A percentile compares a stretch with the other conserved stretches of the same genome.
phyloP scores from a whole-genome alignment of 169 alveolate genomes.

The Cryptosporidium ubiquitum region DNA sequence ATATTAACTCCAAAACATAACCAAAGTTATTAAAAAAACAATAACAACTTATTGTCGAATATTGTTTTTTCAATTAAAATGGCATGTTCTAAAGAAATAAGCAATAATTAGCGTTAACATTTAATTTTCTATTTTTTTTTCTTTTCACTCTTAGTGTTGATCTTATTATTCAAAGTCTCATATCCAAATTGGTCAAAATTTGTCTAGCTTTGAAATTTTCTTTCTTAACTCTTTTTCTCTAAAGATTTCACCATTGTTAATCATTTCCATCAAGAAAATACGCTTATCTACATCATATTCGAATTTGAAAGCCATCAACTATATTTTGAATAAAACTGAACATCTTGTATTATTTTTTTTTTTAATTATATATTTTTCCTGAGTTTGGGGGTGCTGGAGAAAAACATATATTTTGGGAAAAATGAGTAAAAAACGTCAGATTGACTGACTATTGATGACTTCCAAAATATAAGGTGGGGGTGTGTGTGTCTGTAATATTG shows the following conservation, averaged over 20 bases:
- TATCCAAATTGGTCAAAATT: background rate
- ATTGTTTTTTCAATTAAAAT: background rate
- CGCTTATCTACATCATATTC: background rate
- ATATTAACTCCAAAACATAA: background rate
- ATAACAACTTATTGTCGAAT: background rate
- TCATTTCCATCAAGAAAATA: background rate
- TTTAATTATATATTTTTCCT: background rate
- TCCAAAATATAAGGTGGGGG: background rate
- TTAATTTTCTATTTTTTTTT: background rate
- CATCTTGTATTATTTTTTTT: background rate
- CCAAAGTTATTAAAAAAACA: background rate
- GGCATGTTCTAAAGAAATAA: background rate
- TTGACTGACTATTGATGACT: background rate
- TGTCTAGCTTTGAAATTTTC: background rate
- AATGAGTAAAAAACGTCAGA: background rate
- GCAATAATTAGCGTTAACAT: slow-evolving; percentile 59
- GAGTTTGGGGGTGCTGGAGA: no score
- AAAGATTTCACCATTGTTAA: background rate
- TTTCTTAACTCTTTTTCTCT: background rate
- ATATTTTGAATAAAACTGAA: background rate
- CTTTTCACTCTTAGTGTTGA: background rate
- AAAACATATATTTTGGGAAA: background rate
- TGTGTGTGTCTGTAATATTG: background rate
- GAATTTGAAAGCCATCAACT: background rate
- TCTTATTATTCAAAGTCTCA: background rate